phyloP scores from a whole-genome alignment of 495 filamentous ascomycete species.

The Cercophora sp. region DNA sequence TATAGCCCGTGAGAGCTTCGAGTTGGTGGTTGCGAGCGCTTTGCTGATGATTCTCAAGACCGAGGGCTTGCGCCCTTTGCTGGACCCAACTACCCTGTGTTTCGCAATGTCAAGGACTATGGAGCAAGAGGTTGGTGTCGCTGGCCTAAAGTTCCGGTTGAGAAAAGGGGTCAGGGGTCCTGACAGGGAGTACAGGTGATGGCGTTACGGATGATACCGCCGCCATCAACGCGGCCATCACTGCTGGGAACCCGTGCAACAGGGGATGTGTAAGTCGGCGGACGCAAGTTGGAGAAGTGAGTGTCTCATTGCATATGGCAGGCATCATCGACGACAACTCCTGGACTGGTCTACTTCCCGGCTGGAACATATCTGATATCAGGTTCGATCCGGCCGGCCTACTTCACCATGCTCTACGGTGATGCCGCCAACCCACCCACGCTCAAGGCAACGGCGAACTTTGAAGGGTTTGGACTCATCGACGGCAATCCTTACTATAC shows the following conservation, averaged over 20 bases:
- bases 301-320: slow-evolving; percentile 13
- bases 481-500: slow-evolving; percentile 67
- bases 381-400: slow-evolving; percentile 58
- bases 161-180: too few species aligned
- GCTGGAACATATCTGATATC: slow-evolving; percentile 70
- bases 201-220: slow-evolving; percentile 71
- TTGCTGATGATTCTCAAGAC: slow-evolving; percentile 26
- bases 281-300: background rate
- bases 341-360: slow-evolving; percentile 75
- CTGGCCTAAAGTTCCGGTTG: too few species aligned
- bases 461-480: slow-evolving; percentile 61
- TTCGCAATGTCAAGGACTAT: slow-evolving; percentile 58
- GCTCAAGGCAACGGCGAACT: slow-evolving; percentile 61
- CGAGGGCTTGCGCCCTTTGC: slow-evolving; percentile 46
- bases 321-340: slow-evolving; percentile 67
- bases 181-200: slow-evolving; percentile 26
- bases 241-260: slow-evolving; percentile 71
- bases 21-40: background rate
- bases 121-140: slow-evolving; percentile 56
- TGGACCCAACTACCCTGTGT: slow-evolving; percentile 46
- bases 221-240: slow-evolving; percentile 80
- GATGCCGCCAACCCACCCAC: slow-evolving; percentile 34
- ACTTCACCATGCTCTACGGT: slow-evolving; percentile 62
- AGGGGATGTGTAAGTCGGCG: slow-evolving; percentile 53
- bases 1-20: slow-evolving; percentile 34